Percentiles rank a stretch among this genome's conserved stretches.
These are phyloP conservation scores for Tagetes patula DNA, from an alignment of 129 eudicot species.

Conservation along the genomic window DNA sequence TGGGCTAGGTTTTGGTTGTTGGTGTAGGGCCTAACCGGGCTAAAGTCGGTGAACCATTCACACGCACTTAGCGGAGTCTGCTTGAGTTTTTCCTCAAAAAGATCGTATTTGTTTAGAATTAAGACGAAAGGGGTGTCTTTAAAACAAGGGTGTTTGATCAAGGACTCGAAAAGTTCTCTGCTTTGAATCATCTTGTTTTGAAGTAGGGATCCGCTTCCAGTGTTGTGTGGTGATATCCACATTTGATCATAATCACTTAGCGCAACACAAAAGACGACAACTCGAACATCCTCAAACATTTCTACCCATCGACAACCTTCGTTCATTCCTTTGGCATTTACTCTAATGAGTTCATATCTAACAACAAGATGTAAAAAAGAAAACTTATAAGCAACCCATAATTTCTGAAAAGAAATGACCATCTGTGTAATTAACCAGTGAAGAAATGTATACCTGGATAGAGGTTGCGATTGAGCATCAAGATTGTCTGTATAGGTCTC, in stretches of 20 bases:
- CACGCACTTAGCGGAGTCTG: constrained; percentile 62
- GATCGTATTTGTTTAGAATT: constrained; percentile 84
- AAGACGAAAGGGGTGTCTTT: constrained; percentile 90
- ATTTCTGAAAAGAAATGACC: not conserved
- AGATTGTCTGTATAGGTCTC: constrained; percentile 73
- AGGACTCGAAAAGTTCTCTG: constrained; percentile 80
- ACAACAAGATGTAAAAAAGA: constrained; percentile 6
- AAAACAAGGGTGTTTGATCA: constrained; percentile 87
- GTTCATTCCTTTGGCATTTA: constrained; percentile 78
- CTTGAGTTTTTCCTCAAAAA: constrained; percentile 79
- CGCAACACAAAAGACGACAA: constrained; percentile 73
- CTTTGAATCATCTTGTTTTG: constrained; percentile 91
- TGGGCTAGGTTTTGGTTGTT: constrained; percentile 84
- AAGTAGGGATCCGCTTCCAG: constrained; percentile 50
- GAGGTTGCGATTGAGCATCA: constrained; percentile 71
- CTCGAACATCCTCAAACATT: constrained; percentile 90
- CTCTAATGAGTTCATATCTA: constrained; percentile 81
- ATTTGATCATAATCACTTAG: constrained; percentile 74
- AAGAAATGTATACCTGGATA: constrained; percentile 48
- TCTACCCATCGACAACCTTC: constrained; percentile 97
- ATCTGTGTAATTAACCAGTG: not conserved
- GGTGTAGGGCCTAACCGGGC: constrained; percentile 75
- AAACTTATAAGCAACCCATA: not conserved
- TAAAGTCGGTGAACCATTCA: constrained; percentile 87
- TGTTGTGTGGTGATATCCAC: constrained; percentile 54